Conservation (phyloP, 1,139 yeast species). For the Blastobotrys serpentis region DNA sequence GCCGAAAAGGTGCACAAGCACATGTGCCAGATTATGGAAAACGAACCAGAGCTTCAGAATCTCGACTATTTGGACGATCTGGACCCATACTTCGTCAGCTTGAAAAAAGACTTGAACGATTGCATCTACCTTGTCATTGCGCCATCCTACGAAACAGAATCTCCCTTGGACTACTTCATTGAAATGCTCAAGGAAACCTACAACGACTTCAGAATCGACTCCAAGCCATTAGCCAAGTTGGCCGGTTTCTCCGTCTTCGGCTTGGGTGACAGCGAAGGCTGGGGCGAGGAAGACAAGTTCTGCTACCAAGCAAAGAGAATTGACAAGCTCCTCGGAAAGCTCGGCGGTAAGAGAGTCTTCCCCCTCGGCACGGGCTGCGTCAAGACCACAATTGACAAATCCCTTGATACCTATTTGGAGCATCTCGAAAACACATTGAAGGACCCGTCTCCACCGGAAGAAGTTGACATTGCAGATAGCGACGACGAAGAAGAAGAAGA, state of each 20-base stretch:
- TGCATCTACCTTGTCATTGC: slow-evolving; percentile 64
- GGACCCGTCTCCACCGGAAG: slow-evolving; percentile 56
- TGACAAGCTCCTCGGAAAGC: slow-evolving; percentile 72
- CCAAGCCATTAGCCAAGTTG: slow-evolving; percentile 62
- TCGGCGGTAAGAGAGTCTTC: slow-evolving; percentile 81
- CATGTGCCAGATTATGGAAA: slow-evolving; percentile 42
- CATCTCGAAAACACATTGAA: slow-evolving; percentile 57
- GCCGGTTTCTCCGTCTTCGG: slow-evolving; percentile 86
- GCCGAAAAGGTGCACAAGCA: slow-evolving; percentile 49
- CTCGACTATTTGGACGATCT: slow-evolving; percentile 82
- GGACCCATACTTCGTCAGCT: slow-evolving; percentile 74
- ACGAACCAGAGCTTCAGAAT: slow-evolving; percentile 58
- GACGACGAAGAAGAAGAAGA: slow-evolving; percentile 47
- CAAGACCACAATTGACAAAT: slow-evolving; percentile 62
- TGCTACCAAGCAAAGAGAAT: slow-evolving; percentile 82
- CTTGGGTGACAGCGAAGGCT: slow-evolving; percentile 81
- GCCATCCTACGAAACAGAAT: slow-evolving; percentile 91
- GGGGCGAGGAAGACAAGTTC: slow-evolving; percentile 68
- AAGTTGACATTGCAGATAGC: slow-evolving; percentile 48
- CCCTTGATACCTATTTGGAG: slow-evolving; percentile 65
- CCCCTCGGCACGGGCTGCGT: slow-evolving; percentile 87
- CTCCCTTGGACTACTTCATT: slow-evolving; percentile 84
- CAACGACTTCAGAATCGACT: slow-evolving; percentile 83
- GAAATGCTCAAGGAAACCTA: slow-evolving; percentile 78
- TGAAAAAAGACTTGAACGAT: slow-evolving; percentile 38